These are phyloP conservation scores for Eruca vesicaria DNA, from an alignment of 441 rosid genomes.

Conservation along the genomic window DNA sequence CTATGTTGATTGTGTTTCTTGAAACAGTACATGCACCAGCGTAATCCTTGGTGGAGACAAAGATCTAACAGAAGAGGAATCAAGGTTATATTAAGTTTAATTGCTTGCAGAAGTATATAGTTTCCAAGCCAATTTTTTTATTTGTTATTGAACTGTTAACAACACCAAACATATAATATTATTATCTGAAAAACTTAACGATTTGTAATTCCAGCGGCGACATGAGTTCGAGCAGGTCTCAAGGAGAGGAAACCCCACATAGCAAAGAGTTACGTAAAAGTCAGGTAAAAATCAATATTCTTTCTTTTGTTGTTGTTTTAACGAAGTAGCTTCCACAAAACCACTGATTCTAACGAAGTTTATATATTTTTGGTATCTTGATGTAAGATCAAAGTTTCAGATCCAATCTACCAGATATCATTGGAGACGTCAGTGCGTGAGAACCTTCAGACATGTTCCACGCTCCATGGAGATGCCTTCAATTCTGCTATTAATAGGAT, in stretches of 20 bases:
- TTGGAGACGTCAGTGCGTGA: slow-evolving; percentile 80
- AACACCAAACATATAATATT: background rate
- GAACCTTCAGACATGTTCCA: slow-evolving; percentile 80
- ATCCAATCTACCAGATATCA: slow-evolving; percentile 79
- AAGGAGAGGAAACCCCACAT: slow-evolving; percentile 58
- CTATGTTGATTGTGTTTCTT: slow-evolving; percentile 11
- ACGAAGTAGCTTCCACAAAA: background rate
- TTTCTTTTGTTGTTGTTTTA: background rate
- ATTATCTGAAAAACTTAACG: background rate
- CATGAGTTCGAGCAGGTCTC: slow-evolving; percentile 64
- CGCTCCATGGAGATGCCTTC: slow-evolving; percentile 87
- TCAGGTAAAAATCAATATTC: slow-evolving; percentile 54
- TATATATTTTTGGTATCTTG: background rate
- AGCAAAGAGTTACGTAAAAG: slow-evolving; percentile 80
- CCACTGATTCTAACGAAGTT: background rate
- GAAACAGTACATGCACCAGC: slow-evolving; percentile 70
- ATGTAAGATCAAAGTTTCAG: slow-evolving; percentile 71
- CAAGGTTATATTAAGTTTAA: slow-evolving; percentile 52
- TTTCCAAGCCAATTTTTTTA: background rate
- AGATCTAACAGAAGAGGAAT: slow-evolving; percentile 75
- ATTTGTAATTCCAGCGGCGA: slow-evolving; percentile 56
- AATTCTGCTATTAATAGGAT: slow-evolving; percentile 72
- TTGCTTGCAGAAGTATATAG: background rate
- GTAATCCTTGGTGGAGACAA: slow-evolving; percentile 81
- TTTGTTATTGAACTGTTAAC: slow-evolving; percentile 4